phyloP scores from a whole-genome alignment of 2,329 filamentous ascomycete species.

The Cytospora mali region DNA sequence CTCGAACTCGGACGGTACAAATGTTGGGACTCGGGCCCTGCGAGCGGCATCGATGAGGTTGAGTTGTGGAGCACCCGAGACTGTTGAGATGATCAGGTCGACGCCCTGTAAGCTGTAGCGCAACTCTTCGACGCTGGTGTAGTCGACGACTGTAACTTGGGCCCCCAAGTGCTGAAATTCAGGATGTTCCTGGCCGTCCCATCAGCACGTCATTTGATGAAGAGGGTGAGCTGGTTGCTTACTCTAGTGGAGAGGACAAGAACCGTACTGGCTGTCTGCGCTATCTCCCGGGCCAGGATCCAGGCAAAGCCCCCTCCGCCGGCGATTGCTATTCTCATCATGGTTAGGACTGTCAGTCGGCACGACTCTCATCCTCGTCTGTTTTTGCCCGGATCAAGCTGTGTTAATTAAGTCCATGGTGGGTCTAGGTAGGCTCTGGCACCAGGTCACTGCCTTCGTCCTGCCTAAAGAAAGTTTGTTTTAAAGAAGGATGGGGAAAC shows the following conservation, averaged over 20 bases:
- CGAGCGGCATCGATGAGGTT: constrained; percentile 73
- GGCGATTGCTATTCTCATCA: constrained; percentile 54
- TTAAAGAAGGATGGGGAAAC: constrained; percentile 3
- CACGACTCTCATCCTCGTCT: constrained; percentile 7
- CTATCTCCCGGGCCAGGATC: constrained; percentile 56
- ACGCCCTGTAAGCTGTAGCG: constrained; percentile 70
- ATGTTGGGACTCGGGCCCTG: constrained; percentile 64
- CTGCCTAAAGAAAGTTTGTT: constrained; percentile 12
- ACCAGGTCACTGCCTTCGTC: constrained; percentile 7
- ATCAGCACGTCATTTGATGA: constrained; percentile 21
- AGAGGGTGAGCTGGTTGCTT: constrained; percentile 35
- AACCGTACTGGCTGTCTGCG: constrained; percentile 66
- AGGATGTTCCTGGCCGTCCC: constrained; percentile 49
- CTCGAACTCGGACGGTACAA: constrained; percentile 77
- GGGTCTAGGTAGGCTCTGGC: constrained; percentile 8
- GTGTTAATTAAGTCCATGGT: constrained; percentile 14
- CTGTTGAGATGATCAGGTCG: constrained; percentile 75
- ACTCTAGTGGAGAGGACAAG: constrained; percentile 71
- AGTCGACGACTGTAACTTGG: constrained; percentile 72
- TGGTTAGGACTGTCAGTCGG: constrained; percentile 30
- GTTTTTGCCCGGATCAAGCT: constrained; percentile 18
- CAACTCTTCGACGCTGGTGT: constrained; percentile 59
- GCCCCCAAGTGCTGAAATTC: constrained; percentile 59
- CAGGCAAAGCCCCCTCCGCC: constrained; percentile 50
- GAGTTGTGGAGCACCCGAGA: constrained; percentile 67